Conservation (phyloP, 2,329 filamentous ascomycete species). For the Aspergillus versicolor region DNA sequence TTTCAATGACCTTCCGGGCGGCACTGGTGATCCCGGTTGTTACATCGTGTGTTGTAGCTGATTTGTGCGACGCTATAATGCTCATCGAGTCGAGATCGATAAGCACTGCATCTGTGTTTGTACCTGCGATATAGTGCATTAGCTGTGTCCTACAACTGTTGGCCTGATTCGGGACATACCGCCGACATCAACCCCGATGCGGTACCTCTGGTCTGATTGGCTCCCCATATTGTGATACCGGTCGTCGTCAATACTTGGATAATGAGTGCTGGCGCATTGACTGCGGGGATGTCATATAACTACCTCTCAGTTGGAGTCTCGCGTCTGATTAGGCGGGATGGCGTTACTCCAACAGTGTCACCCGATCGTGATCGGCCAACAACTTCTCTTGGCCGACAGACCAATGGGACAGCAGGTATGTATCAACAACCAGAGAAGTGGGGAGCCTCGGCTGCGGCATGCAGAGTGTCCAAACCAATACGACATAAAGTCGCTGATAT, state of each 20-base stretch:
- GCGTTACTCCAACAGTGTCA: background rate
- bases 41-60: slow-evolving; percentile 42
- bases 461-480: no score
- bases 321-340: background rate
- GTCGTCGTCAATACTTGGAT: no score
- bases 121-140: slow-evolving; percentile 23
- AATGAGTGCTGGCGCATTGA: no score
- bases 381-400: background rate
- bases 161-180: slow-evolving; percentile 2
- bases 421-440: background rate
- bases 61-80: slow-evolving; percentile 36
- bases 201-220: slow-evolving; percentile 4
- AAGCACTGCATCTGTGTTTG: slow-evolving; percentile 38
- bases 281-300: background rate
- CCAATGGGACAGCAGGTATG: background rate
- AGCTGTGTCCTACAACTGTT: background rate
- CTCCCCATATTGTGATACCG: background rate
- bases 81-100: slow-evolving; percentile 26
- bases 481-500: no score
- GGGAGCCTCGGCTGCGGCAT: no score
- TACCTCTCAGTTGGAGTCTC: background rate
- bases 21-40: slow-evolving; percentile 44
- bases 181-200: slow-evolving; percentile 23
- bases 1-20: slow-evolving; percentile 24
- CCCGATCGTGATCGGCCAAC: slow-evolving; percentile 1